Evolutionary conservation across 2,329 filamentous ascomycete species (phyloP).

Genomic region (Huntiella abstrusa): DNA sequence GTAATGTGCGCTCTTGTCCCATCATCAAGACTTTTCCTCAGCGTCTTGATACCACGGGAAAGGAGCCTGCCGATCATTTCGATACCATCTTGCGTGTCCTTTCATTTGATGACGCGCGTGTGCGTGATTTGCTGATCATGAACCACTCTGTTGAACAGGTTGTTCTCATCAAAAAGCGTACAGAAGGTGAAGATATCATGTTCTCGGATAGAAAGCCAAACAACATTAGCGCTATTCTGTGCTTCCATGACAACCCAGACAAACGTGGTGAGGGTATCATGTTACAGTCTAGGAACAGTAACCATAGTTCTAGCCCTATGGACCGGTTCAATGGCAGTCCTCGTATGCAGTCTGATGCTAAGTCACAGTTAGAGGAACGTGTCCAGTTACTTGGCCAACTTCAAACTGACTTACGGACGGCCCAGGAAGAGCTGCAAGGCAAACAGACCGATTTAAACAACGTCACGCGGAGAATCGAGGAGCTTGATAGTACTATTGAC

Average conservation of each 20-base stretch:
- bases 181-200: slow-evolving; percentile 51
- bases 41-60: slow-evolving; percentile 36
- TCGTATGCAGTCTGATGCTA: slow-evolving; percentile 66
- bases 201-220: slow-evolving; percentile 37
- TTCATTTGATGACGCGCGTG: slow-evolving; percentile 60
- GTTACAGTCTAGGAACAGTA: slow-evolving; percentile 54
- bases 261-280: slow-evolving; percentile 26
- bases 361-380: slow-evolving; percentile 40
- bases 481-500: slow-evolving; percentile 14
- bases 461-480: slow-evolving; percentile 26
- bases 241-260: slow-evolving; percentile 38
- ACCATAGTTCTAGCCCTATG: slow-evolving; percentile 31
- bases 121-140: slow-evolving; percentile 71
- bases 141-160: slow-evolving; percentile 67
- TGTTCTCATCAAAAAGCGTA: slow-evolving; percentile 51
- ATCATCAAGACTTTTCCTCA: slow-evolving; percentile 45
- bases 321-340: slow-evolving; percentile 32
- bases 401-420: slow-evolving; percentile 30
- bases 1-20: slow-evolving; percentile 28
- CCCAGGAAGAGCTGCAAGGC: slow-evolving; percentile 31
- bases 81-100: slow-evolving; percentile 67
- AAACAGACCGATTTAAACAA: slow-evolving; percentile 27
- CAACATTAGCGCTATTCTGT: slow-evolving; percentile 58
- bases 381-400: slow-evolving; percentile 33
- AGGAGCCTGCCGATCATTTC: slow-evolving; percentile 55